Percentiles rank a stretch among this genome's conserved stretches.
phyloP scores from a whole-genome alignment of 768 basidiomycete species.

The Paxillus rubicundulus region DNA sequence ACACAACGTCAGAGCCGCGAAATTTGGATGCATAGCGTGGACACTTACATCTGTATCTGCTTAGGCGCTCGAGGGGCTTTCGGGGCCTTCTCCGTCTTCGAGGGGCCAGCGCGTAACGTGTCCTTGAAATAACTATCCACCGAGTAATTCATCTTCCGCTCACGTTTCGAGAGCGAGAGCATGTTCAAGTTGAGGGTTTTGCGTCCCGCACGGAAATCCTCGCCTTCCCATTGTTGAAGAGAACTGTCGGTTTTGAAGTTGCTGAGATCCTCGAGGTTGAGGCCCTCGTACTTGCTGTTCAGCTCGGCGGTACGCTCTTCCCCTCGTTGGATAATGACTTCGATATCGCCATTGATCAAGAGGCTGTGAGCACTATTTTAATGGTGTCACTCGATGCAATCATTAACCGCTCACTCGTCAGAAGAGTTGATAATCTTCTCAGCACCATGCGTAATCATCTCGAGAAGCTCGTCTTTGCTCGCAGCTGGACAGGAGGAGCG shows the following conservation, averaged over 20 bases:
- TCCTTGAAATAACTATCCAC: constrained; percentile 97
- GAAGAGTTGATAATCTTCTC: constrained; percentile 89
- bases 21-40: neutral
- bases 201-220: constrained; percentile 81
- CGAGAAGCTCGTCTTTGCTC: constrained; percentile 92
- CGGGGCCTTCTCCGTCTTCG: constrained; percentile 77
- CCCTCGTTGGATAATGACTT: constrained; percentile 87
- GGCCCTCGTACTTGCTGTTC: constrained; percentile 86
- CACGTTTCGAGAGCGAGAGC: constrained; percentile 87
- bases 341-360: constrained; percentile 86
- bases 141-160: constrained; percentile 91
- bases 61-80: constrained; percentile 86
- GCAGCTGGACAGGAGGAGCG: constrained; percentile 51
- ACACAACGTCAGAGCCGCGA: neutral
- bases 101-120: constrained; percentile 74
- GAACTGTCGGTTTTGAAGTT: constrained; percentile 95
- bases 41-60: constrained; percentile 73
- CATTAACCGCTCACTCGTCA: constrained; percentile 54
- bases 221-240: constrained; percentile 93
- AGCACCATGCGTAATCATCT: constrained; percentile 98
- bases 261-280: constrained; percentile 91
- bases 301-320: constrained; percentile 88
- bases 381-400: neutral
- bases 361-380: constrained; percentile 41
- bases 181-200: constrained; percentile 74